Base-by-base conservation (phyloP, 2,329 filamentous ascomycete species). In the Aspergillus brunneoviolaceus region DNA sequence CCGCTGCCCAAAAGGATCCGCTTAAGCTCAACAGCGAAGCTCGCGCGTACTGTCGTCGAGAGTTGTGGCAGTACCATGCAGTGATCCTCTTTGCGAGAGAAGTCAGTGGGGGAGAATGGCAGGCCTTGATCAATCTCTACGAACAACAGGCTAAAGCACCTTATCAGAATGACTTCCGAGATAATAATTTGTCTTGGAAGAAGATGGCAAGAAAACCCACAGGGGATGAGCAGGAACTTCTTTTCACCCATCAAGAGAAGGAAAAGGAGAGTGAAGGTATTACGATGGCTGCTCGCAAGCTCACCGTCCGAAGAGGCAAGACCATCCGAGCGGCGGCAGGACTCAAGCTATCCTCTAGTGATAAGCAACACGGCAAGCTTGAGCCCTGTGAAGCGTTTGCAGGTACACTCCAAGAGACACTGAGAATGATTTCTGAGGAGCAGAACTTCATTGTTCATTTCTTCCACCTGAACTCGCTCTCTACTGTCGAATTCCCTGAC, bases 381-480 rank as follows among this genome's bases (percentile, higher is more conserved):
- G 83, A 90, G 65, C 87, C 91, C 0, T 94, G 88, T 67, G 92
- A 96, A 75, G 87, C 91, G 2, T 96, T 98, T 75, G 83, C 86
- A 0, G 88, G 87, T 42, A 87, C 91, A 12, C 78, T 97, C 62
- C 89, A 95, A 59, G 92, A 97, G 69, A 85, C 95, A 64, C 79
- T 93, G 49, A 91, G 89, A 5, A 83, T 96, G 58, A 87, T 97
- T 60, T 88, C 92, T 67, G 93, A 94, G 74, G 95, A 99, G 77
- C 94, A 99, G 74, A 98, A 97, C 72, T 99, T 98, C 72, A 82
- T 97, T 52, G 88, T 96, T n/a, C 92, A 96, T 67, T 95, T 97
- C 75, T 98, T 98, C 83, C 94, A 98, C 69, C 87, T 95, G 27
- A 91, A 89, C n/a, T 96, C 92, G 2, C 82, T 94, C 29, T 89